Base-by-base conservation (phyloP, 2,329 filamentous ascomycete genomes). In the Acrocalymma vagum region DNA sequence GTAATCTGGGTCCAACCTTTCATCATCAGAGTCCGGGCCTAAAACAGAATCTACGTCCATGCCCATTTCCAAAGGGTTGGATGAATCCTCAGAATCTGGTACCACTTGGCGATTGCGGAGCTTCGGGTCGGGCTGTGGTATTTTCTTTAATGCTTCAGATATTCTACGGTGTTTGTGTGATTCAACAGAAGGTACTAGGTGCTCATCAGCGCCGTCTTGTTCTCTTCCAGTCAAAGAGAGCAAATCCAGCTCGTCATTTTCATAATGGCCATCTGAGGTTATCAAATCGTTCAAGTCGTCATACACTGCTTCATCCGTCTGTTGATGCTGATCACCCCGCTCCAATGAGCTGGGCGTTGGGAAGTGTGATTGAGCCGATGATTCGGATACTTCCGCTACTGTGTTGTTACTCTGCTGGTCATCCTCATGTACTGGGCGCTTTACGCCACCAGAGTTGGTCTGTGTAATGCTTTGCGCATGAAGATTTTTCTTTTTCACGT, bases 341-440 rank as follows among this genome's bases (percentile, higher is more conserved):
- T 51, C 48, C 3, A 57, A 43, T 8, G 61, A 64, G 28, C 45
- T 61, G 3, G 64, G 64, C 11, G 64, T 68, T 4, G 60, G 63
- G 9, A 68, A 43, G 35, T 62, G 61, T 24, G 43, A 32, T 16
- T 25, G 31, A 14, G 32, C 33, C 1, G 46, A 38, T 2, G 42
- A 42, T n/a, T 31, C 38, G 18, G 25, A 25, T 11, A 29, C 42
- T 20, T 40, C 37, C 15, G 36, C 39, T 9, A 21, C 6, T 31
- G 17, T 11, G 20, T 23, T 25, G 16, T 9, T 13, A 5, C 8
- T 22, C 14, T 15, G 15, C 7, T 32, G n/a, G 26, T 29, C n/a
- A 29, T 8, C 11, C 13, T 13, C 17, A 24, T 20, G n/a, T 16
- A 13, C 6, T 14, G 26, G 26, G 26, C 15, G 13, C 7, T 13